phyloP scores from a whole-genome alignment of 2,329 filamentous ascomycete genomes.

The Whalleya microplaca region DNA sequence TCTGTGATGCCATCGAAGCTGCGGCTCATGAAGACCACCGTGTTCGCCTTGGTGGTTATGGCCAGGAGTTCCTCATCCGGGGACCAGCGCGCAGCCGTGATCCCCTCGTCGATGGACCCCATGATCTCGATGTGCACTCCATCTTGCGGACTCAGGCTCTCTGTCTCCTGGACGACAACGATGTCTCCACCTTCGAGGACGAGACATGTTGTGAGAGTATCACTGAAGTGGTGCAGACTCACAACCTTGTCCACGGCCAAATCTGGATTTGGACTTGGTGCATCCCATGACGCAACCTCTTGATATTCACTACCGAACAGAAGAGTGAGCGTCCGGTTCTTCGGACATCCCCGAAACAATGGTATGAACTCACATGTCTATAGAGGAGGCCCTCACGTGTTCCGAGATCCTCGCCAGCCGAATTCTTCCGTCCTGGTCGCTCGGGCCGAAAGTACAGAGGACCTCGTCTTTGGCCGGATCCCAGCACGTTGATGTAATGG shows the following conservation, averaged over 20 bases:
- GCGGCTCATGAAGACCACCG: conserved; percentile 89
- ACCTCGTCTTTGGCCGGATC: conserved; percentile 77
- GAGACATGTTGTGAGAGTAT: conserved; percentile 76
- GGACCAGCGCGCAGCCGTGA: conserved; percentile 88
- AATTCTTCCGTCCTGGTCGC: conserved; percentile 68
- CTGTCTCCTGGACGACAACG: conserved; percentile 76
- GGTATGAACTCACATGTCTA: conserved; percentile 44
- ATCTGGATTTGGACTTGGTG: conserved; percentile 77
- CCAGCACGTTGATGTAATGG: conserved; percentile 81
- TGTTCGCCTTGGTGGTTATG: conserved; percentile 78
- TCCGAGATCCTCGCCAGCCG: conserved; percentile 65
- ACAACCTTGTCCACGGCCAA: conserved; percentile 76
- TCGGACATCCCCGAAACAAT: conserved; percentile 15
- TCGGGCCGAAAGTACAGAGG: conserved; percentile 84
- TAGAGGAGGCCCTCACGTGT: conserved; percentile 41
- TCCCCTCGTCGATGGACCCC: conserved; percentile 90
- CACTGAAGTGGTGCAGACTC: conserved; percentile 82
- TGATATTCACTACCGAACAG: conserved; percentile 39
- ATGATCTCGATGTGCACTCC: conserved; percentile 92
- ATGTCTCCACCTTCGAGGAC: conserved; percentile 92
- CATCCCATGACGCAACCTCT: conserved; percentile 84
- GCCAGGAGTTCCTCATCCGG: conserved; percentile 91
- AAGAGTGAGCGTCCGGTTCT: conserved; percentile 13
- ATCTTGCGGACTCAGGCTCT: conserved; percentile 46
- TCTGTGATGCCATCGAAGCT: conserved; percentile 85